phyloP scores from a whole-genome alignment of 192 early-diverging fungal genomes.

The Pilaira anomala region DNA sequence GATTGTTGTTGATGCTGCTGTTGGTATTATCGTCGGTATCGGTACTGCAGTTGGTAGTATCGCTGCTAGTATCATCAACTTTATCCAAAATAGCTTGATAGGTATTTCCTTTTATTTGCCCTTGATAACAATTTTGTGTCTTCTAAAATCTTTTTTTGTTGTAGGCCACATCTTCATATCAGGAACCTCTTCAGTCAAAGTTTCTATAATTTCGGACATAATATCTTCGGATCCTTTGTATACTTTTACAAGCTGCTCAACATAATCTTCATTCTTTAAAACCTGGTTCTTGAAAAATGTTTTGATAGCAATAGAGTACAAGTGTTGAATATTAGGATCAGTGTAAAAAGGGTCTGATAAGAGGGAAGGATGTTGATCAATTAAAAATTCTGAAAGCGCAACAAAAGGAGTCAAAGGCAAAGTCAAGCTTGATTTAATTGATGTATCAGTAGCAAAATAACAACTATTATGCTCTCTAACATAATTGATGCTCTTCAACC shows the following conservation, averaged over 20 bases:
- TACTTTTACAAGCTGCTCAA: neutral
- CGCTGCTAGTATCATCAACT: neutral
- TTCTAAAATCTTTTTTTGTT: neutral
- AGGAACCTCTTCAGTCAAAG: neutral
- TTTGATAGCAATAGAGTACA: neutral
- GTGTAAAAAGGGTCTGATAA: neutral
- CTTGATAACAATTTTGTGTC: neutral
- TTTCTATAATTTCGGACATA: neutral
- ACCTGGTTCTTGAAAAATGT: neutral
- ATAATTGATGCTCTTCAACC: too few species aligned
- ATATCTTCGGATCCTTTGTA: neutral
- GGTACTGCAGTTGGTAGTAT: neutral
- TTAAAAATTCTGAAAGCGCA: neutral
- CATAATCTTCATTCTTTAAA: neutral
- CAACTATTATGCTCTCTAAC: too few species aligned
- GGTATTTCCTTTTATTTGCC: neutral
- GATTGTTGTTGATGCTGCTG: neutral
- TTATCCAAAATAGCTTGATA: neutral
- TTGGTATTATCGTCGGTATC: neutral
- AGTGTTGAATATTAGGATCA: neutral
- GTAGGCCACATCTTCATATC: neutral
- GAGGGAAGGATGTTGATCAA: neutral
- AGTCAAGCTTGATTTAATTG: neutral
- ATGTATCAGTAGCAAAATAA: neutral
- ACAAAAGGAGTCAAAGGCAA: constrained; percentile 5